Conservation (phyloP, 1,284 basidiomycete genomes). For the Farysia itapuensis region DNA sequence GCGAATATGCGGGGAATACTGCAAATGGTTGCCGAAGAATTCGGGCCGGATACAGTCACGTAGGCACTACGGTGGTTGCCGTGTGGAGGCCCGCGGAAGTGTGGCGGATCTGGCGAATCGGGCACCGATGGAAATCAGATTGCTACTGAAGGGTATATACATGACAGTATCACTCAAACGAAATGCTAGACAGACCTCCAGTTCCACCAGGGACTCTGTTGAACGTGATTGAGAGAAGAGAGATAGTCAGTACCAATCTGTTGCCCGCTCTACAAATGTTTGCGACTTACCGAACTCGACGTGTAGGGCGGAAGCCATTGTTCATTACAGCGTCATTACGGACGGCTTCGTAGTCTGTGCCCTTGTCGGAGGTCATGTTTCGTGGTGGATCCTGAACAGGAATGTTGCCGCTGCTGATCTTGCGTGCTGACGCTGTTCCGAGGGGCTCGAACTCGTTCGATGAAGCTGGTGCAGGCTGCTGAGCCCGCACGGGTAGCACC, state of each 20-base stretch:
- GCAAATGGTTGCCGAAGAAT: too few species aligned
- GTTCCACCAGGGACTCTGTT: constrained; percentile 40
- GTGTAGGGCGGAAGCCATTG: constrained; percentile 45
- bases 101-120: too few species aligned
- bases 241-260: too few species aligned
- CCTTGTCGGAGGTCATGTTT: constrained; percentile 4
- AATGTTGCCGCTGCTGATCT: constrained; percentile 20
- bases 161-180: too few species aligned
- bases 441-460: constrained; percentile 20
- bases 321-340: constrained; percentile 35
- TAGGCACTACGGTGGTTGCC: too few species aligned
- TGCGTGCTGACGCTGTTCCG: constrained; percentile 15
- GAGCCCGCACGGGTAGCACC: constrained; percentile 1
- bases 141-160: too few species aligned
- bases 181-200: constrained; percentile 43
- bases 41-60: too few species aligned
- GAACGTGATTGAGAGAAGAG: too few species aligned
- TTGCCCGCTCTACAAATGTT: too few species aligned
- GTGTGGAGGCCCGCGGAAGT: too few species aligned
- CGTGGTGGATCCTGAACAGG: constrained; percentile 11
- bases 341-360: constrained; percentile 29
- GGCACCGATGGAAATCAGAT: too few species aligned
- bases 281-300: constrained; percentile 36
- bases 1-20: too few species aligned
- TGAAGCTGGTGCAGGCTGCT: constrained; percentile 6